Base-by-base conservation (phyloP, 129 eudicot species). In the Flaveria linearis region DNA sequence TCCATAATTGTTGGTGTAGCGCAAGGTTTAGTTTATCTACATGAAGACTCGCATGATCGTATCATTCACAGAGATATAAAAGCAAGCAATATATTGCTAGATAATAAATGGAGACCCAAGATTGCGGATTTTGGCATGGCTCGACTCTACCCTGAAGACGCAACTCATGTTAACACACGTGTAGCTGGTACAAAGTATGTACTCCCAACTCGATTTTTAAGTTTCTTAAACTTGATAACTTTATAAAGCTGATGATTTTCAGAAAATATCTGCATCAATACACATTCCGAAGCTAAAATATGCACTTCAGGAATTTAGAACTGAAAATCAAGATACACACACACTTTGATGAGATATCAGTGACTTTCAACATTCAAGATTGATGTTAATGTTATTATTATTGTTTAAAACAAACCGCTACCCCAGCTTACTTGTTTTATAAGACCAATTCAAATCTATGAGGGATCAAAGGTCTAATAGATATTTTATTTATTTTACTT, bases 71-170 rank as follows among this genome's bases (percentile, higher is more conserved):
- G 97, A 64, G 97, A 92, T 75, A 89, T 92, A 75, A 92, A 92
- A 45, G 97, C 93, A 4, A 87, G 97, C 85, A 92, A 92, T 73
- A 86, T 92, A 53, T 81, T 92, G 30, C 84, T 92, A 46, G 96
- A 89, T 58, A 80, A 84, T 33, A 89, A 75, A 78, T 92, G 96
- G 96, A 75, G 83, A 50, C 97, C 97, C 42, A 92, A 89, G 72
- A 92, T 92, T 77, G 96, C 93, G 7, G 97, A 92, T 84, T 92
- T 92, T 84, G 97, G 97, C 47, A 80, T 92, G 96, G 97, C 96
- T 43, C 72, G 91, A 11, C 87, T 92, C 58, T 89, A 77, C 73
- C 88, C 89, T 1, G 91, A 87, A 76, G 91, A 92, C 78, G 76
- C 72, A 83, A 87, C 97, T 46, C 96, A 89, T 81, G 93, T 92